phyloP scores from a whole-genome alignment of 129 eudicot species.

The Flaveria bidentis region DNA sequence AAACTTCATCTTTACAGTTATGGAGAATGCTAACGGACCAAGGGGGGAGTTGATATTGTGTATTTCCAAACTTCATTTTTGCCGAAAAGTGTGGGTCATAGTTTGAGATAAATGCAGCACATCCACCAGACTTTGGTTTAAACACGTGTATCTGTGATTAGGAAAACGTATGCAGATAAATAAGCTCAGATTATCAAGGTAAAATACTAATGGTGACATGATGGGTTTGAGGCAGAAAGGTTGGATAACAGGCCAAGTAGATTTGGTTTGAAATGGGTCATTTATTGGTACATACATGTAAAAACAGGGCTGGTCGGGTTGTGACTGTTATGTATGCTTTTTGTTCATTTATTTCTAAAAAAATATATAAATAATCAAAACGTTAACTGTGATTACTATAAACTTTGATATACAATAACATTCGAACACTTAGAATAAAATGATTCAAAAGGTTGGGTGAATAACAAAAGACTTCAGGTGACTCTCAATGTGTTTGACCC shows the following conservation, averaged over 20 bases:
- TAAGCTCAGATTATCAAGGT: constrained; percentile 10
- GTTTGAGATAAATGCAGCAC: constrained; percentile 90
- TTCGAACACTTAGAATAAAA: background rate
- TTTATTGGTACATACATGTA: background rate
- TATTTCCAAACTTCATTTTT: constrained; percentile 60
- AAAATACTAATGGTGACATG: background rate
- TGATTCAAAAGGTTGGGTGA: background rate
- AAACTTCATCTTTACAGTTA: constrained; percentile 75
- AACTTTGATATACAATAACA: background rate
- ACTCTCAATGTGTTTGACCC: background rate
- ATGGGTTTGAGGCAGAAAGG: background rate
- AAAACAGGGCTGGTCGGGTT: background rate
- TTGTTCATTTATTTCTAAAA: background rate
- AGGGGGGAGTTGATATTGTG: constrained; percentile 75
- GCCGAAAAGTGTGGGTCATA: constrained; percentile 59
- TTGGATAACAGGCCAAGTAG: background rate
- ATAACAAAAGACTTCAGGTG: background rate
- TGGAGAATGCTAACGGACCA: constrained; percentile 96
- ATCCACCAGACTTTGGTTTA: constrained; percentile 64
- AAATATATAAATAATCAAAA: background rate
- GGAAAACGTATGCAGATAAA: constrained; percentile 10
- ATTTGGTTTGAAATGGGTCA: background rate
- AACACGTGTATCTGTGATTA: constrained; percentile 68
- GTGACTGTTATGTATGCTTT: background rate
- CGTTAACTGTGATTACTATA: background rate